Evolutionary conservation across 2,329 filamentous ascomycete species (phyloP).

Genomic region (Myotisia sp.): DNA sequence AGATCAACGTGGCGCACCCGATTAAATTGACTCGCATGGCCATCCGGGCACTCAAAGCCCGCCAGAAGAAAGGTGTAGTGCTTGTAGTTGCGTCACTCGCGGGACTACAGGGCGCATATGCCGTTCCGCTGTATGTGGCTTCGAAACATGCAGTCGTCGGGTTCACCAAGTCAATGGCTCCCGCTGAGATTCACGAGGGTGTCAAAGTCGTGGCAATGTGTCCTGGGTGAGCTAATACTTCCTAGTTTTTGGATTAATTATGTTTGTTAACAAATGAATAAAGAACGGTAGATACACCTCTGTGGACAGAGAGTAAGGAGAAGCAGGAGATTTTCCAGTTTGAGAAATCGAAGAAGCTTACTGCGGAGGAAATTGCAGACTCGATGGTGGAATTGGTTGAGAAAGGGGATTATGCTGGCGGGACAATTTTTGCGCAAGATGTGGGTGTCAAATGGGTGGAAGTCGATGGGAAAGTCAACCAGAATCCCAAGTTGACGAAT

Average conservation of each 20-base stretch:
- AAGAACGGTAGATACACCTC: conserved; percentile 16
- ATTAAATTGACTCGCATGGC: conserved; percentile 27
- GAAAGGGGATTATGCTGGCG: conserved; percentile 13
- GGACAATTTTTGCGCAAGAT: conserved; percentile 9
- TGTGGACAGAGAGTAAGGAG: conserved; percentile 14
- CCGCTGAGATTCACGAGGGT: conserved; percentile 20
- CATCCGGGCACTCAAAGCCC: conserved; percentile 13
- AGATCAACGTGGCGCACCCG: conserved; percentile 27
- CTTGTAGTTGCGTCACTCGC: conserved; percentile 21
- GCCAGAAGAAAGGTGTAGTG: conserved; percentile 25
- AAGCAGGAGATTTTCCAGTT: not conserved
- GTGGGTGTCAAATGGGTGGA: conserved; percentile 1
- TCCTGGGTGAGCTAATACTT: conserved; percentile 17
- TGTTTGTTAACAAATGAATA: too few species aligned
- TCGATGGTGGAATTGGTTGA: conserved; percentile 18
- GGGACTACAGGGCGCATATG: conserved; percentile 17
- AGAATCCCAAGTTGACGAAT: too few species aligned
- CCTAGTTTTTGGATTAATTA: too few species aligned
- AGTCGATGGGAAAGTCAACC: not conserved
- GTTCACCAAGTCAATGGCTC: conserved; percentile 24
- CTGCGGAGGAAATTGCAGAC: conserved; percentile 16
- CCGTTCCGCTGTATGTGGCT: conserved; percentile 23
- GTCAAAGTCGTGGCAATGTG: conserved; percentile 23
- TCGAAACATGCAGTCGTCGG: conserved; percentile 29
- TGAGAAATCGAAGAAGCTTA: too few species aligned